phyloP scores from a whole-genome alignment of 2,329 filamentous ascomycete species.

The Exutisphaerella laricina region DNA sequence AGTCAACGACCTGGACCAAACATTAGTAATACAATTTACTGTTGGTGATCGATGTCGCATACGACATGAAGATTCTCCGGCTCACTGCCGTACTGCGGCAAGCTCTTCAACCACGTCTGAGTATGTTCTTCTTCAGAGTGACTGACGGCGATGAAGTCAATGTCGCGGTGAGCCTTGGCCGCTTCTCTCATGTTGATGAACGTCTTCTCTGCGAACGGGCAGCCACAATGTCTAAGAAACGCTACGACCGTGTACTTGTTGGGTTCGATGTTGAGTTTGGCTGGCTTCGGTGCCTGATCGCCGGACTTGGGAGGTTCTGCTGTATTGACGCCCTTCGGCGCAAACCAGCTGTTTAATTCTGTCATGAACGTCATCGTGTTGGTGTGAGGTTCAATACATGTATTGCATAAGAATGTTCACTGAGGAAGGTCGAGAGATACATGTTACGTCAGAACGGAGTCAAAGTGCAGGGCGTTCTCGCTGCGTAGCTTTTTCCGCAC shows the following conservation, averaged over 20 bases:
- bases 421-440: no score
- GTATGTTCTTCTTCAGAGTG: conserved; percentile 53
- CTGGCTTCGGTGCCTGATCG: conserved; percentile 50
- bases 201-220: conserved; percentile 55
- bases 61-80: conserved; percentile 55
- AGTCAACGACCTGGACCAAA: background rate
- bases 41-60: no score
- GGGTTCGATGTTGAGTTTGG: conserved; percentile 49
- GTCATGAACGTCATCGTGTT: conserved; percentile 19
- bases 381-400: no score
- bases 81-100: conserved; percentile 43
- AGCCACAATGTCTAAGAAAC: conserved; percentile 69
- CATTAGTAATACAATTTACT: no score
- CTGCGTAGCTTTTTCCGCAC: no score
- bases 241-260: conserved; percentile 56
- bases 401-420: no score
- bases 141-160: conserved; percentile 58
- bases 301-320: conserved; percentile 45
- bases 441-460: no score
- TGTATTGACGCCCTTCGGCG: conserved; percentile 24
- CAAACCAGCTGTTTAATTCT: conserved; percentile 42
- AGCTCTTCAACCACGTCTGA: conserved; percentile 50
- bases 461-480: no score
- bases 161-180: conserved; percentile 45
- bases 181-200: conserved; percentile 49